Evolutionary conservation across 768 basidiomycete genomes (phyloP).

Genomic region (Podaxis carcinomalis): DNA sequence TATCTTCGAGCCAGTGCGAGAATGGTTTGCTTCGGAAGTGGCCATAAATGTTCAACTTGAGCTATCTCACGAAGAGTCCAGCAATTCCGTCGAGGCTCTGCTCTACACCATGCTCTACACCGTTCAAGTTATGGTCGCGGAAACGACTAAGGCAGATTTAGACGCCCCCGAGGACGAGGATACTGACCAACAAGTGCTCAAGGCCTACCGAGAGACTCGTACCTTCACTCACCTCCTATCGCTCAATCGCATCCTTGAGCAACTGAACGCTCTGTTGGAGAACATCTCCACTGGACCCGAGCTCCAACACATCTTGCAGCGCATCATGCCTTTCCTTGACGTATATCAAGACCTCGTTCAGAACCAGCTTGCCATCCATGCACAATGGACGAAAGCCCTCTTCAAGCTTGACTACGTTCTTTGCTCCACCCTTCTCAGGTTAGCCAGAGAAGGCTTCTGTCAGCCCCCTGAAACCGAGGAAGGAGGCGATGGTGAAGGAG

Average conservation of each 20-base stretch:
- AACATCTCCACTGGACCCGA: constrained; percentile 31
- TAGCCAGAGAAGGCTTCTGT: constrained; percentile 90
- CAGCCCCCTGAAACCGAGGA: constrained; percentile 74
- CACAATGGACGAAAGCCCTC: constrained; percentile 66
- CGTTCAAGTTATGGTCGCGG: constrained; percentile 54
- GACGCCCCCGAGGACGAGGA: constrained; percentile 16
- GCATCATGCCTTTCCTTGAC: constrained; percentile 73
- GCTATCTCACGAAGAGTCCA: not conserved
- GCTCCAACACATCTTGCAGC: constrained; percentile 32
- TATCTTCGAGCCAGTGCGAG: constrained; percentile 6
- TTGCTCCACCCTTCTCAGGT: constrained; percentile 64
- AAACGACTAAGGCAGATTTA: constrained; percentile 17
- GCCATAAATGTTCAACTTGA: not conserved
- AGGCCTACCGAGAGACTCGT: constrained; percentile 39
- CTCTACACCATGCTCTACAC: constrained; percentile 63
- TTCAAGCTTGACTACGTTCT: constrained; percentile 85
- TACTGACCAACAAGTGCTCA: constrained; percentile 47
- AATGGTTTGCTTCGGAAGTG: constrained; percentile 6
- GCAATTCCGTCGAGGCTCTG: constrained; percentile 30
- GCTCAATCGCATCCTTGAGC: constrained; percentile 36
- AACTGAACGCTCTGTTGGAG: constrained; percentile 34
- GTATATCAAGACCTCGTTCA: constrained; percentile 54
- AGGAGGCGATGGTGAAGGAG: constrained; percentile 47
- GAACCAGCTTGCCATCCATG: constrained; percentile 52
- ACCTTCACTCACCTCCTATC: constrained; percentile 47